Base-by-base conservation (phyloP, 805 yeast species). In the Schwanniomyces vanrijiae region DNA sequence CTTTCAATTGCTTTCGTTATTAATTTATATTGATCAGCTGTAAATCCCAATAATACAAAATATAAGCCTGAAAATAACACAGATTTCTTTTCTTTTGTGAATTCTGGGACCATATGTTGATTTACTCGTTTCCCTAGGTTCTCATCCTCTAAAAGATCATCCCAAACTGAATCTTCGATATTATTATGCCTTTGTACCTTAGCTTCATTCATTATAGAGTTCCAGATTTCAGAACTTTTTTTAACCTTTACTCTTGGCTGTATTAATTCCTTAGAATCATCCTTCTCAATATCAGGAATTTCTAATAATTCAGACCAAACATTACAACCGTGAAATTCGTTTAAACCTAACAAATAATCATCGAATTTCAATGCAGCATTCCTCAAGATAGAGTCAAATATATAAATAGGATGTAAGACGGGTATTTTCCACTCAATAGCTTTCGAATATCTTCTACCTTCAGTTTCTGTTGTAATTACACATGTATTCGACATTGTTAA, bases 401-500 rank as follows among this genome's bases (percentile, higher is more conserved):
- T 61, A 78, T 79, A 79, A 31, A 70, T 55, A 0, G 84, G 83
- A 55, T 78, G 81, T 24, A 78, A 73, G 1, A 72, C 72, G 1
- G 81, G 81, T 4, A 75, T 74, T 9, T 66, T 64, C 83, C 83
- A 78, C 55, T 78, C 80, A 2, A 72, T 35, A 3, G 83, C 83
- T 55, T 78, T 78, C 13, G 65, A 65, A 55, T 71, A 82, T 43
- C 88, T 56, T 47, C 70, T 76, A 0, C 89, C 89, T 14, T 64
- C 57, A 21, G 62, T 62, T 41, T 75, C 80, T 24, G 80, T 71
- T n/a, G 82, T 74, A 3, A 83, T 69, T 0, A 83, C 64, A 48
- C 76, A 69, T 2, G 71, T 54, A 40, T 71, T 71, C 5, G 70
- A 62, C 7, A 66, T 64, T 2, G 81, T 76, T 31, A 83, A 62